phyloP scores from a whole-genome alignment of 2,329 filamentous ascomycete species.

The Aureobasidium sp. region DNA sequence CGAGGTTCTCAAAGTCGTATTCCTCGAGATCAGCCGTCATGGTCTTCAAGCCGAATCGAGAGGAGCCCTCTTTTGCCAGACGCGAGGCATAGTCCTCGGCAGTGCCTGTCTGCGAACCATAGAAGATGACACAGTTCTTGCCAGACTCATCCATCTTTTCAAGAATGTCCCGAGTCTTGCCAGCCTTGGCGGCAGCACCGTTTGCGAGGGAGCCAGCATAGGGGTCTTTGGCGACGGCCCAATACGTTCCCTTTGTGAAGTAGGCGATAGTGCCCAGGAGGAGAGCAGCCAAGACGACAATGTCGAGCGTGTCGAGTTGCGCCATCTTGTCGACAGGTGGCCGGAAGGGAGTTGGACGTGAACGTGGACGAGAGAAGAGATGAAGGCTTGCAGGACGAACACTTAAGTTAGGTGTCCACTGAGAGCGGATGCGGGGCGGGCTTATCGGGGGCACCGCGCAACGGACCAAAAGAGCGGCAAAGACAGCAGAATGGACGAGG shows the following conservation, averaged over 20 bases:
- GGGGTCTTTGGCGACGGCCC: slow-evolving; percentile 81
- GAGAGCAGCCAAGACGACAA: slow-evolving; percentile 80
- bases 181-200: slow-evolving; percentile 61
- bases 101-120: slow-evolving; percentile 95
- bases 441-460: not conserved
- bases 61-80: slow-evolving; percentile 93
- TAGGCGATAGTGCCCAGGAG: slow-evolving; percentile 85
- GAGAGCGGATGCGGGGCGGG: slow-evolving; percentile 1
- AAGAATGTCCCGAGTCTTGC: slow-evolving; percentile 83
- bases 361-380: not conserved
- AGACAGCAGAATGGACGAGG: not conserved
- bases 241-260: slow-evolving; percentile 95
- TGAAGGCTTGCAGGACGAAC: not conserved
- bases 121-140: slow-evolving; percentile 98
- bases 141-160: slow-evolving; percentile 92
- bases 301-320: slow-evolving; percentile 90
- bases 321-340: slow-evolving; percentile 55
- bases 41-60: slow-evolving; percentile 89
- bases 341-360: not conserved
- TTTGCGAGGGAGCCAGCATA: slow-evolving; percentile 70
- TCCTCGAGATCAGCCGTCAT: slow-evolving; percentile 98
- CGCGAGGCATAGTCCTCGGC: slow-evolving; percentile 97
- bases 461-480: not conserved
- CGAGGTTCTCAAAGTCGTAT: slow-evolving; percentile 92
- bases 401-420: slow-evolving; percentile 5